Evolutionary conservation across 768 basidiomycete genomes (phyloP).

Genomic region (Suillus variegatus): DNA sequence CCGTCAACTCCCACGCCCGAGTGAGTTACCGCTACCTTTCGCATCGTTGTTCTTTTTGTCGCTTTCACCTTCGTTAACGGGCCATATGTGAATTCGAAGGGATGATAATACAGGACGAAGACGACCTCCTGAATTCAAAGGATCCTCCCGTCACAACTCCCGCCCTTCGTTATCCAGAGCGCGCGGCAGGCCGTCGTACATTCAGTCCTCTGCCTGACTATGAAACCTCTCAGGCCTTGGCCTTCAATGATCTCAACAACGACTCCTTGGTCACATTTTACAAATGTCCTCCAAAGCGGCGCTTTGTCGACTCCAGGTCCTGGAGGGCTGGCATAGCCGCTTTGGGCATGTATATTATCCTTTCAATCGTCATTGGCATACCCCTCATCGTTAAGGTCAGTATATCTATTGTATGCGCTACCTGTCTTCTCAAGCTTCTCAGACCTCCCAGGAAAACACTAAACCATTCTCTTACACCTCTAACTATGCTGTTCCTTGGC

Average conservation of each 20-base stretch:
- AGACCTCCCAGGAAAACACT: conserved; percentile 18
- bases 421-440: conserved; percentile 1
- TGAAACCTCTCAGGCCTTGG: conserved; percentile 64
- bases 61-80: conserved; percentile 24
- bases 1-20: not conserved
- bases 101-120: conserved; percentile 57
- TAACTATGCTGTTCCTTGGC: conserved; percentile 13
- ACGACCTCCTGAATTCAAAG: conserved; percentile 44
- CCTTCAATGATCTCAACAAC: conserved; percentile 27
- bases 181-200: conserved; percentile 41
- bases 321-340: conserved; percentile 51
- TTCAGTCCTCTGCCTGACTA: conserved; percentile 65
- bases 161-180: conserved; percentile 54
- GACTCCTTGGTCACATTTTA: conserved; percentile 32
- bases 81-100: conserved; percentile 31
- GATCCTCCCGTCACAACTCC: conserved; percentile 39
- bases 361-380: conserved; percentile 57
- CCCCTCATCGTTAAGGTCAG: conserved; percentile 61
- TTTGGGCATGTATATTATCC: conserved; percentile 53
- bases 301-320: conserved; percentile 40
- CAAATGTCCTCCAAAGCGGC: conserved; percentile 31
- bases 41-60: not conserved
- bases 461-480: conserved; percentile 18
- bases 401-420: conserved; percentile 8
- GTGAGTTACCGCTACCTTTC: not conserved